Conservation (phyloP, 2,329 filamentous ascomycete genomes). For the Arthrobotrys sphaeroides region DNA sequence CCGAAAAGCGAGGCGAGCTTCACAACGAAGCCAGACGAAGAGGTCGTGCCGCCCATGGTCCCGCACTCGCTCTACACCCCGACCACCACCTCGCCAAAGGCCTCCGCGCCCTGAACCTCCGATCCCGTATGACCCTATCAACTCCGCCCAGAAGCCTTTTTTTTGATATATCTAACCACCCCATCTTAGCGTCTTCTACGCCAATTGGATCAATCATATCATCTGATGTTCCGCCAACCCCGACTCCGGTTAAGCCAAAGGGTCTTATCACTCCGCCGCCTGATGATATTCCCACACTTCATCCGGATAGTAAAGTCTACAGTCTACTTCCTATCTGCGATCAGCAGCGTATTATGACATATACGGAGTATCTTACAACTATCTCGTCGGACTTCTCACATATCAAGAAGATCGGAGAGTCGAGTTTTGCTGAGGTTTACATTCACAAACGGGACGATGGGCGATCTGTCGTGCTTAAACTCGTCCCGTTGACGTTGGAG, state of each 20-base stretch:
- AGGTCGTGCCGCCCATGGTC: constrained; percentile 13
- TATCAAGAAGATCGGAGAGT: constrained; percentile 49
- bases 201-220: background rate
- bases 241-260: background rate
- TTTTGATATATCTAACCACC: background rate
- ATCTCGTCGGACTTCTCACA: constrained; percentile 40
- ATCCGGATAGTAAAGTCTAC: constrained; percentile 36
- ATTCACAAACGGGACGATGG: constrained; percentile 39
- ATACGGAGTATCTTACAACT: constrained; percentile 15
- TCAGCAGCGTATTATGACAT: constrained; percentile 15
- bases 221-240: background rate
- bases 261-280: background rate
- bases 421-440: constrained; percentile 44
- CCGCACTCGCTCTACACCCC: background rate
- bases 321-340: constrained; percentile 27
- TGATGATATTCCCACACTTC: background rate
- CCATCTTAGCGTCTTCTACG: background rate
- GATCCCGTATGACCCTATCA: constrained; percentile 5
- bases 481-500: constrained; percentile 24
- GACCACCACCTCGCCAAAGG: background rate
- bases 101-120: background rate
- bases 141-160: background rate
- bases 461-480: constrained; percentile 23
- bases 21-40: constrained; percentile 28
- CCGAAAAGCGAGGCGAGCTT: constrained; percentile 30